Conservation (phyloP, 2,329 filamentous ascomycete species). For the Penicillium decumbens region DNA sequence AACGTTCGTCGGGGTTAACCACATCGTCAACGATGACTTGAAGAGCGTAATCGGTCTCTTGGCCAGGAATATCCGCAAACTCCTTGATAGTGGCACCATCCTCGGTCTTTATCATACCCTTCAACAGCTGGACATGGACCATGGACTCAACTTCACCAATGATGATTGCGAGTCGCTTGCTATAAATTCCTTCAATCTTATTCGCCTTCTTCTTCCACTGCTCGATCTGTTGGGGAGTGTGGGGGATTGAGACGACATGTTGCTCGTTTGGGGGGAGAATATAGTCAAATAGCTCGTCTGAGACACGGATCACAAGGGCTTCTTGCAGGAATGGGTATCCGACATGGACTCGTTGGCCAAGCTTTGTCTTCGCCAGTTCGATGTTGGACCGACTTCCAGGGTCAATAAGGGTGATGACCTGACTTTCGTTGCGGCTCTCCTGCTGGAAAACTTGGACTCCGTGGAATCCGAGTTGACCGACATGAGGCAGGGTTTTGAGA, state of each 20-base stretch:
- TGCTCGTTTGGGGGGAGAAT: conserved; percentile 61
- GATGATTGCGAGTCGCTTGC: conserved; percentile 81
- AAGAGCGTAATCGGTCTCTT: conserved; percentile 85
- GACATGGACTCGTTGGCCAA: conserved; percentile 82
- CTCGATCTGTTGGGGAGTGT: conserved; percentile 69
- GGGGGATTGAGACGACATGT: conserved; percentile 64
- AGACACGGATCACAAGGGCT: conserved; percentile 80
- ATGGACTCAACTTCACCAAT: conserved; percentile 84
- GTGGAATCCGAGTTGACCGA: conserved; percentile 75
- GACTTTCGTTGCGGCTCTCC: conserved; percentile 93
- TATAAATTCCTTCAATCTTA: conserved; percentile 80
- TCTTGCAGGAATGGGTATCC: conserved; percentile 95
- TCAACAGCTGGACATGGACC: conserved; percentile 89
- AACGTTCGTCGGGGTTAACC: conserved; percentile 83
- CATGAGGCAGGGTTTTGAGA: conserved; percentile 77
- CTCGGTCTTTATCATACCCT: conserved; percentile 83
- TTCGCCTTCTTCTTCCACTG: conserved; percentile 80
- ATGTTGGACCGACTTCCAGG: conserved; percentile 66
- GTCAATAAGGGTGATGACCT: conserved; percentile 79
- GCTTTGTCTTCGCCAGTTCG: conserved; percentile 68
- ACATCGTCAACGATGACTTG: conserved; percentile 89
- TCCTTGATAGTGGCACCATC: conserved; percentile 89
- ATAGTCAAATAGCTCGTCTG: conserved; percentile 91
- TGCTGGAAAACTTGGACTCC: conserved; percentile 93
- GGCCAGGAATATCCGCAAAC: conserved; percentile 76